phyloP scores from a whole-genome alignment of 2,329 filamentous ascomycete species.

The Orbilia brochopaga region DNA sequence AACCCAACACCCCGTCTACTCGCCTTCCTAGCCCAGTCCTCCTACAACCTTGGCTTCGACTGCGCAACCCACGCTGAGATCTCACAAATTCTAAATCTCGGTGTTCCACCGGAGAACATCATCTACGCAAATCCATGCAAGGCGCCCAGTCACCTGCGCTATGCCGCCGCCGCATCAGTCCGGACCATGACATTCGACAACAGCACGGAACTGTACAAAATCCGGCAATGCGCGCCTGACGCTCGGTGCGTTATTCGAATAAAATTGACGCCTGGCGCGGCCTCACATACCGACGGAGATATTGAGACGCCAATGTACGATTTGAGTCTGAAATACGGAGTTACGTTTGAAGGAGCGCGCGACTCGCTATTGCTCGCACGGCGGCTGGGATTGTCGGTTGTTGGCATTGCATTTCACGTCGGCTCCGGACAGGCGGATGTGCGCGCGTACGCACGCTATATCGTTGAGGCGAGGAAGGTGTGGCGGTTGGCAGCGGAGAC shows the following conservation, averaged over 20 bases:
- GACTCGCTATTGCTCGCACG: constrained; percentile 22
- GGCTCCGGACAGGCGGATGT: constrained; percentile 32
- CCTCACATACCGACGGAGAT: not conserved
- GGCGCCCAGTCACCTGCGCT: constrained; percentile 43
- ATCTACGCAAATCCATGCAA: constrained; percentile 49
- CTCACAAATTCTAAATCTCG: constrained; percentile 27
- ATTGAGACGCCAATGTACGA: constrained; percentile 18
- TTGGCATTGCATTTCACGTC: constrained; percentile 37
- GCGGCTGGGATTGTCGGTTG: constrained; percentile 17
- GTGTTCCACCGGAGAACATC: constrained; percentile 19
- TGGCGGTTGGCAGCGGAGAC: constrained; percentile 23
- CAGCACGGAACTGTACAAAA: constrained; percentile 30
- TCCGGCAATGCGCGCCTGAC: constrained; percentile 19
- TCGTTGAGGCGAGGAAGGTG: constrained; percentile 24
- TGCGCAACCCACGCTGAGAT: constrained; percentile 41
- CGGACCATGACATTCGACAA: constrained; percentile 47
- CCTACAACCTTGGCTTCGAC: constrained; percentile 32
- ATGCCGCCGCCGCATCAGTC: constrained; percentile 21
- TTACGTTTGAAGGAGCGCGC: constrained; percentile 12
- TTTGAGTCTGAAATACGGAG: constrained; percentile 40
- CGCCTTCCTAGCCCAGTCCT: constrained; percentile 13
- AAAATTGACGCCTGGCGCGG: constrained; percentile 1
- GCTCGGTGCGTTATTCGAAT: constrained; percentile 34
- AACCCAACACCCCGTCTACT: constrained; percentile 27
- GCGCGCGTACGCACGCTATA: constrained; percentile 11